Base-by-base conservation (phyloP, 306 rosid species). In the Quillaja saponaria region DNA sequence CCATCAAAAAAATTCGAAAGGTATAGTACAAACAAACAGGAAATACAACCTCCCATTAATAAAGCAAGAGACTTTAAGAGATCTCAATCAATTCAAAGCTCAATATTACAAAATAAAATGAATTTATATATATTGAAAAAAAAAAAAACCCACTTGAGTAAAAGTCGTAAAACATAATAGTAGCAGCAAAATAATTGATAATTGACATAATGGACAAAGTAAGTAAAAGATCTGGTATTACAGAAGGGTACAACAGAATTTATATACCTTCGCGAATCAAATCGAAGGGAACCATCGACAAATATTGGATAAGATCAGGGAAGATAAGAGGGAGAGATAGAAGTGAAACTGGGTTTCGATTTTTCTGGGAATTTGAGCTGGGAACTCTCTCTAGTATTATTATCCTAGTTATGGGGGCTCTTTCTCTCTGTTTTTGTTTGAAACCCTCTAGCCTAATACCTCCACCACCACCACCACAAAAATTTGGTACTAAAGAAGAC, bases 251-350 rank as follows among this genome's bases (percentile, higher is more conserved):
- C 13, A 37, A 11, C 18, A 66, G 20, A 3, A 68, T 17, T 18
- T 14, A 1, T 49, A 60, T 68, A 91, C 96, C 96, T 86, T 86
- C 81, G n/a, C 96, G 90, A 72, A 92, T 69, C 88, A 86, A 86
- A 80, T 86, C 88, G 66, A 83, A 82, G 55, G 92, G 80, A 84
- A 82, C 96, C 98, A 92, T 92, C 20, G 46, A 71, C 39, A 56
- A 52, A 62, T 52, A 62, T 61, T n/a, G 61, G 71, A 60, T 46
- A 53, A 82, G 78, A 71, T 75, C 54, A 66, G 68, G 48, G 6
- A 35, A 54, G 49, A 18, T 40, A n/a, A 57, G 63, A 8, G 47
- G 25, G 50, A 53, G n/a, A 60, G 62, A 61, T 57, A 37, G 55
- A 64, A 72, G 60, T 18, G 66, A 65, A 70, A 33, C 52, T 20